Evolutionary conservation across 2,329 filamentous ascomycete genomes (phyloP).

Genomic region (Pestalotiopsis sp.): DNA sequence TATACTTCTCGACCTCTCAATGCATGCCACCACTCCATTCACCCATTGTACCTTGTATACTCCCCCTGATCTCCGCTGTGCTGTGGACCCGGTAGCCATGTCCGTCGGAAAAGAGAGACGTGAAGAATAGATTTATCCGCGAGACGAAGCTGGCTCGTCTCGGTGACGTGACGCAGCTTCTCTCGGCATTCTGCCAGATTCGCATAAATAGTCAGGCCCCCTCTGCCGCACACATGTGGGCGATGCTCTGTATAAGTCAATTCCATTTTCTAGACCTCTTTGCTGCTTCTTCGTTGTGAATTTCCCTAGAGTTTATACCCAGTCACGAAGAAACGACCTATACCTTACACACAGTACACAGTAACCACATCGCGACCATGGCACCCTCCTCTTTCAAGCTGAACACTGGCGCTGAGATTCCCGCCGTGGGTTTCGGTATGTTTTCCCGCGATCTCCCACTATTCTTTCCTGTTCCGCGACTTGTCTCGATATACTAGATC

Average conservation of each 20-base stretch:
- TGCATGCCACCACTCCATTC: not conserved
- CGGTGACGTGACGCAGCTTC: conserved; percentile 5
- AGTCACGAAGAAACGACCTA: not conserved
- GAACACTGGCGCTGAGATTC: conserved; percentile 66
- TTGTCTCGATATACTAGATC: not conserved
- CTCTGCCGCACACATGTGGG: not conserved
- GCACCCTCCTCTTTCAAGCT: conserved; percentile 61
- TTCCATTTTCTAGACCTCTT: not conserved
- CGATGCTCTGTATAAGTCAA: not conserved
- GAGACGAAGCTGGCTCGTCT: not conserved
- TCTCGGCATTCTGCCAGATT: conserved; percentile 3
- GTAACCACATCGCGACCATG: conserved; percentile 38
- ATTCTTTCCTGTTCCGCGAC: not conserved
- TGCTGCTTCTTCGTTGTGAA: not conserved
- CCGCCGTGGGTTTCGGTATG: conserved; percentile 64
- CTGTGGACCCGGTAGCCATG: not conserved
- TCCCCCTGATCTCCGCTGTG: not conserved
- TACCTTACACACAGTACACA: not conserved
- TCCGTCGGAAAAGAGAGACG: not conserved
- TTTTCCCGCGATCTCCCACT: conserved; percentile 7
- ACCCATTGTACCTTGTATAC: not conserved
- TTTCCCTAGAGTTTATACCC: not conserved
- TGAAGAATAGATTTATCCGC: conserved; percentile 2
- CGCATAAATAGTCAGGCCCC: conserved; percentile 9
- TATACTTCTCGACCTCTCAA: not conserved